Evolutionary conservation across 306 rosid species (phyloP), one percentile per base, ranked within the genome.

Genomic region (Sesbania bispinosa): DNA sequence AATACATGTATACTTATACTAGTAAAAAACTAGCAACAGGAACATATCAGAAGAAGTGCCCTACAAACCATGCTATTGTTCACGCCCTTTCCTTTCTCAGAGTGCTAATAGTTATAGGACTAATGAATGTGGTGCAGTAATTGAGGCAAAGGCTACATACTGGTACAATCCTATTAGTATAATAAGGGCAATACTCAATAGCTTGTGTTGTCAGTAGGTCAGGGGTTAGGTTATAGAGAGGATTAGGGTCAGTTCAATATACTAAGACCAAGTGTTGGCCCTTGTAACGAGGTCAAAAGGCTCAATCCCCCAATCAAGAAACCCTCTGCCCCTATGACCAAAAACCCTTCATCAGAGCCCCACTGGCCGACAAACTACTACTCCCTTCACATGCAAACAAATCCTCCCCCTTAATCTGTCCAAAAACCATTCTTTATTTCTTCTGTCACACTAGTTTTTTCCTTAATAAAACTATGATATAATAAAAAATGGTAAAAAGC

Each of bases 371-470:
- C 98, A 89, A 53, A 9, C 50, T 58, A 24, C 73, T 75, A 30
- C 76, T 51, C 78, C 60, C 63, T 62, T 60, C 98, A 89, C 96
- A 89, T 89, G 94, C 88, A 73, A 69, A 64, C 86, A 77, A 74
- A 77, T 19, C 62, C 68, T 10, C 10, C 77, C 59, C 38, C 53
- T 42, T 24, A 67, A 36, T 19, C 21, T 20, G 27, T 39, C 42
- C 73, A 46, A 62, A 64, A 50, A 61, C 13, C 35, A 11, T 36
- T 42, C 68, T 71, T 47, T 27, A 36, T 46, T 55, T 41, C 8
- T 77, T 54, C 8, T 35, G n/a, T 50, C 54, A 9, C 4, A n/a
- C 1, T 19, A 5, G 20, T 60, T 63, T 77, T 43, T 38, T 23
- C 38, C 48, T 57, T 33, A 52, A 19, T 42, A 36, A 27, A 29